These are phyloP conservation scores for Botryotinia globosa DNA, from an alignment of 2,329 filamentous ascomycete genomes.

Conservation along the genomic window DNA sequence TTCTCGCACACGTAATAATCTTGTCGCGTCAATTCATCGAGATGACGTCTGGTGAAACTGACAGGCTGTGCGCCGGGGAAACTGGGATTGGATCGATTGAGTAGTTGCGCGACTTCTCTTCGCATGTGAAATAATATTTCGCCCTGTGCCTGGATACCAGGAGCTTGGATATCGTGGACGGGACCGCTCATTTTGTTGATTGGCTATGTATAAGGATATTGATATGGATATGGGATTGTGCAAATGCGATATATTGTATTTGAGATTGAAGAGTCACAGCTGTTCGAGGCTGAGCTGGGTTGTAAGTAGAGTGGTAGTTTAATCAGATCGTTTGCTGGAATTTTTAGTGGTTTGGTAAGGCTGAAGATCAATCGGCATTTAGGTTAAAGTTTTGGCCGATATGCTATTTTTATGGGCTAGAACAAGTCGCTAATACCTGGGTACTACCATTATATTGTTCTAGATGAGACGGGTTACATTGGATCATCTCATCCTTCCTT, in stretches of 20 bases:
- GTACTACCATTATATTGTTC: background rate
- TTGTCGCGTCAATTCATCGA: conserved; percentile 74
- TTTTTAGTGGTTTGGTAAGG: conserved; percentile 17
- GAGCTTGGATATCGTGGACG: conserved; percentile 48
- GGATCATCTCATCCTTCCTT: background rate
- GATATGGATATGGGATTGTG: background rate
- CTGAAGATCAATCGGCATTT: conserved; percentile 20
- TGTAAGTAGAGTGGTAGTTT: background rate
- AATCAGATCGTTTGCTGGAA: background rate
- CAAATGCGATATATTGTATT: background rate
- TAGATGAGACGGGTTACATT: background rate
- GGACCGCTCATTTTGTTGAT: conserved; percentile 26
- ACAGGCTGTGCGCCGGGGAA: conserved; percentile 96
- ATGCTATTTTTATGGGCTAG: background rate
- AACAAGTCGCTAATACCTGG: background rate
- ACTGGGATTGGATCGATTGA: conserved; percentile 63
- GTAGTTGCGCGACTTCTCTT: conserved; percentile 68
- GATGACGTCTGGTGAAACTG: conserved; percentile 78
- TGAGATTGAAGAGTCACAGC: too few relatives aligned
- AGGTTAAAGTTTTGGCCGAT: background rate
- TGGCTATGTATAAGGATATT: background rate
- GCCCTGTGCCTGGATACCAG: conserved; percentile 64
- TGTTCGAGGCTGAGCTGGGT: background rate
- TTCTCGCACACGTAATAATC: conserved; percentile 99
- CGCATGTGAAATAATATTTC: conserved; percentile 62